These are phyloP conservation scores for Pachyrhizus erosus DNA, from an alignment of 306 rosid genomes.

Conservation along the genomic window DNA sequence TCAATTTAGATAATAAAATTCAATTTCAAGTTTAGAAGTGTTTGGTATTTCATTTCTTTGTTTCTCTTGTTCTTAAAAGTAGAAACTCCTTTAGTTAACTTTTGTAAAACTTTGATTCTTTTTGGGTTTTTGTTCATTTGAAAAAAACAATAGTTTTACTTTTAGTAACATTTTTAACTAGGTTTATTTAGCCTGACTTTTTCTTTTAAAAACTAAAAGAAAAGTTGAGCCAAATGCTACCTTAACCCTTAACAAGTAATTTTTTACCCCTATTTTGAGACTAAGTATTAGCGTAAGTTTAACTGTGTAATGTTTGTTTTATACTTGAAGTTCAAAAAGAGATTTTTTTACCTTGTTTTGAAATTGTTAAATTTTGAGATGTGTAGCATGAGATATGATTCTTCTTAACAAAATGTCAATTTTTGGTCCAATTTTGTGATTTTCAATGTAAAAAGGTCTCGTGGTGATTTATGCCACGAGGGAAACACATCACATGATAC, in stretches of 20 bases:
- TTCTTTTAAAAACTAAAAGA: too few species aligned
- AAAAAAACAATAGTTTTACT: not conserved
- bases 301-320: too few species aligned
- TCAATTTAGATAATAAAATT: not conserved
- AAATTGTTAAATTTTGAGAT: too few species aligned
- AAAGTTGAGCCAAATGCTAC: not conserved
- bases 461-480: too few species aligned
- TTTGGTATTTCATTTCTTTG: not conserved
- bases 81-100: not conserved
- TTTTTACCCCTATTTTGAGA: not conserved
- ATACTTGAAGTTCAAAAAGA: too few species aligned
- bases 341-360: too few species aligned
- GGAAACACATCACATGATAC: too few species aligned
- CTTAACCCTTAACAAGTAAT: not conserved
- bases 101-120: not conserved
- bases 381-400: too few species aligned
- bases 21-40: not conserved
- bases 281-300: not conserved
- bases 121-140: not conserved
- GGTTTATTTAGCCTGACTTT: not conserved
- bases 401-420: too few species aligned
- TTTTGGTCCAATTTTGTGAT: too few species aligned
- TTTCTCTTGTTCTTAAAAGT: not conserved
- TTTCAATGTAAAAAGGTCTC: too few species aligned
- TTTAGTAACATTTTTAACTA: not conserved